Evolutionary conservation across 805 yeast species (phyloP).

Genomic region (Zygotorulaspora sp.): DNA sequence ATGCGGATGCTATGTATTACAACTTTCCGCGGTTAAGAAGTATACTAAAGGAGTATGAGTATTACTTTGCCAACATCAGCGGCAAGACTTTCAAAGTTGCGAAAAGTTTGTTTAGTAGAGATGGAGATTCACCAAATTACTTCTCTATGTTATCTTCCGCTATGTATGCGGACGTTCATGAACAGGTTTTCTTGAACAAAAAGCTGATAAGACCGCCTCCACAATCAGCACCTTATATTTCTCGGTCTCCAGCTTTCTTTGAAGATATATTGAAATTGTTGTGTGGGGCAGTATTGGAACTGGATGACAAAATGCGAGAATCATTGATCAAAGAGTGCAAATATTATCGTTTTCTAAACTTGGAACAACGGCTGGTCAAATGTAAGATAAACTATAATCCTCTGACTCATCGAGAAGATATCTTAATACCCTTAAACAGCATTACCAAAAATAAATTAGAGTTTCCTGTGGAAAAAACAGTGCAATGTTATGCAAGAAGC

Average conservation of each 20-base stretch:
- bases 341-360: slow-evolving; percentile 68
- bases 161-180: slow-evolving; percentile 48
- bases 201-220: slow-evolving; percentile 75
- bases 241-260: slow-evolving; percentile 52
- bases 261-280: slow-evolving; percentile 50
- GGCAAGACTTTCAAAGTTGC: slow-evolving; percentile 56
- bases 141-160: slow-evolving; percentile 60
- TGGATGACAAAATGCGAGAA: slow-evolving; percentile 54
- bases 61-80: slow-evolving; percentile 55
- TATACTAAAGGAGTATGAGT: slow-evolving; percentile 48
- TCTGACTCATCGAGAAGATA: slow-evolving; percentile 48
- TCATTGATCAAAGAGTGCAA: slow-evolving; percentile 63
- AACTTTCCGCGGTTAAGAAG: slow-evolving; percentile 53
- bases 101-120: slow-evolving; percentile 45
- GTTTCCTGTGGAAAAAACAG: slow-evolving; percentile 2
- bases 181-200: slow-evolving; percentile 36
- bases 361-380: slow-evolving; percentile 66
- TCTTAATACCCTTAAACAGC: slow-evolving; percentile 48
- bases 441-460: slow-evolving; percentile 39
- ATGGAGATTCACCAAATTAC: slow-evolving; percentile 76
- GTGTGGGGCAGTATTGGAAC: slow-evolving; percentile 48
- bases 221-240: slow-evolving; percentile 48
- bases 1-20: slow-evolving; percentile 70
- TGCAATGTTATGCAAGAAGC: not conserved
- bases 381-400: slow-evolving; percentile 51